Base-by-base conservation (phyloP, 1,139 yeast genomes). In the Nakaseomyces nivariensis region DNA sequence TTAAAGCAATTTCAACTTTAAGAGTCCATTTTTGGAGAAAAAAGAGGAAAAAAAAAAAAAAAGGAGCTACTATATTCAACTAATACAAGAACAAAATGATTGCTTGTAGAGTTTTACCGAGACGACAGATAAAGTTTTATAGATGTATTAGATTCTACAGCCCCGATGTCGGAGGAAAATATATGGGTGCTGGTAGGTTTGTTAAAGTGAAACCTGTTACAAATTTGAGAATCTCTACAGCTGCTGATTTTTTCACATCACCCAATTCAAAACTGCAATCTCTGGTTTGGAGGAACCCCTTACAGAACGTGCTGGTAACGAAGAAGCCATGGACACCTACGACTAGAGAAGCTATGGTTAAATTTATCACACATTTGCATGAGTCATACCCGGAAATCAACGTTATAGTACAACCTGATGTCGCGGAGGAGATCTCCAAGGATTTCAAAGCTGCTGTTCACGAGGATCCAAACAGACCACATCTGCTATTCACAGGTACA, bases 301-400 rank as follows among this genome's bases (percentile, higher is more conserved):
- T 87, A 11, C 76, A 79, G 53, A 90, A 90, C 63, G 77, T 90
- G 8, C 77, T 83, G 52, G 73, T 90, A 40, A 86, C 87, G 42
- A 89, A 88, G 66, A 90, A 90, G 64, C 96, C 96, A 1, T 81
- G 88, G 83, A 79, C 86, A 50, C 66, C 71, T 3, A 69, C 72
- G 8, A 95, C 87, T 1, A 73, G 83, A 11, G 71, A 72, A 17
- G 89, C 95, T 7, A 78, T 83, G 77, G 73, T 80, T 8, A 72
- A 74, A 48, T 82, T 90, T 54, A 77, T 88, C 32, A 68, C 73
- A 4, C 73, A 72, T 52, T 48, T 87, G 17, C 79, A 80, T 54
- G 66, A 67, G 11, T 70, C 73, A 9, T 84, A 85, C 63, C 89
- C 92, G 0, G 74, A 77, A 10, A 75, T 87, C 40, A 89, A 88